A percentile compares a stretch with the other conserved stretches of the same genome.
Conservation (phyloP, 2,329 filamentous ascomycete genomes). For the Sporothrix dimorphospora region DNA sequence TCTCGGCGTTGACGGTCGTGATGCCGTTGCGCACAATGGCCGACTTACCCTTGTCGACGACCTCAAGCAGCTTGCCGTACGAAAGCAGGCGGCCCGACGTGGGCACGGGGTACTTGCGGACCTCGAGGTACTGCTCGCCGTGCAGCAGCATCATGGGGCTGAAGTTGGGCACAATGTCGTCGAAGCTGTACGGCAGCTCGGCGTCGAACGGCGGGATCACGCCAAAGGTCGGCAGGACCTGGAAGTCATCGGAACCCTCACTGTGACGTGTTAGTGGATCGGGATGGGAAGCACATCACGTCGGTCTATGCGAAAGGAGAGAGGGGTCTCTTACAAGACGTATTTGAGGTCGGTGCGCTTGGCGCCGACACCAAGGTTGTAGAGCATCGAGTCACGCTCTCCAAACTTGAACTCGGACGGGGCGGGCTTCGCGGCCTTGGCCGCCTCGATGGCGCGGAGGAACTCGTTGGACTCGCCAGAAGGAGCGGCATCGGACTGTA, state of each 20-base stretch:
- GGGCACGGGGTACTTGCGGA: conserved; percentile 88
- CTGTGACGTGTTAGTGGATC: conserved; percentile 36
- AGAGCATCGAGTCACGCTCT: conserved; percentile 88
- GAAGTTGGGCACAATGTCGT: conserved; percentile 91
- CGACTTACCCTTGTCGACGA: conserved; percentile 92
- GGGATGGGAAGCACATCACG: too few relatives aligned
- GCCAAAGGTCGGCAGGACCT: conserved; percentile 91
- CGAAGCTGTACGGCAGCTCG: conserved; percentile 75
- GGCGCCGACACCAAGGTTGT: conserved; percentile 92
- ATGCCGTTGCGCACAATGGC: conserved; percentile 80
- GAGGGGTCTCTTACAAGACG: conserved; percentile 62
- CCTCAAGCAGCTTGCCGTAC: conserved; percentile 82
- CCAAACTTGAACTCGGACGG: conserved; percentile 81
- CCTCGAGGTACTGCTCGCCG: conserved; percentile 96
- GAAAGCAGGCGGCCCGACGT: conserved; percentile 78
- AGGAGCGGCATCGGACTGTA: conserved; percentile 33
- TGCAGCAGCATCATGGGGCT: conserved; percentile 98
- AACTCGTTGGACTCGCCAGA: conserved; percentile 53
- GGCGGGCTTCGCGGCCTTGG: conserved; percentile 69
- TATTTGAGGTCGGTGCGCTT: conserved; percentile 86
- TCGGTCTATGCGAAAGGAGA: background rate
- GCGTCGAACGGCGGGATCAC: conserved; percentile 94
- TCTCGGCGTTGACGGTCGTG: conserved; percentile 81
- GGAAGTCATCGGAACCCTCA: conserved; percentile 90
- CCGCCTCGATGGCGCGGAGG: conserved; percentile 74